Evolutionary conservation across 345 rosid genomes (phyloP).

Genomic region (Lumnitzera racemosa): DNA sequence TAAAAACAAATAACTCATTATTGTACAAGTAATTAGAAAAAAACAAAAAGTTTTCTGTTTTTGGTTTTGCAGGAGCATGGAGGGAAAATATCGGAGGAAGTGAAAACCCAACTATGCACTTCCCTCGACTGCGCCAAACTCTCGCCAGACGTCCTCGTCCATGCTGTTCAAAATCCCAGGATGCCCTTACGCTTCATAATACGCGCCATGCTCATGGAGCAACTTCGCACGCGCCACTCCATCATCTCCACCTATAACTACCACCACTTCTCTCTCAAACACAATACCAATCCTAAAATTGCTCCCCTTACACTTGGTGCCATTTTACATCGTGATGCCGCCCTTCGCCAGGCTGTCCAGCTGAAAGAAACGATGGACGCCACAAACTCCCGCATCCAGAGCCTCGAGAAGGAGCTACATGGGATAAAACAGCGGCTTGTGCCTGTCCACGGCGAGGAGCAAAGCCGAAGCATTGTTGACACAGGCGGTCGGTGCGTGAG

Average conservation of each 20-base stretch:
- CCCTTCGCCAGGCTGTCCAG: conserved; percentile 41
- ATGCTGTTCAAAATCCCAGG: conserved; percentile 73
- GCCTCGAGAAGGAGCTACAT: conserved; percentile 56
- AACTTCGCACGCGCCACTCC: conserved; percentile 63
- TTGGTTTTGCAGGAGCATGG: conserved; percentile 31
- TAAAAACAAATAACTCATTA: too few species aligned
- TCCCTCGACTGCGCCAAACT: conserved; percentile 69
- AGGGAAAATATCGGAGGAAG: conserved; percentile 54
- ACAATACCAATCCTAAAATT: not conserved
- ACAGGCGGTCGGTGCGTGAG: conserved; percentile 47
- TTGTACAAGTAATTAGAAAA: too few species aligned
- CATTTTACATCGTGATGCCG: conserved; percentile 66
- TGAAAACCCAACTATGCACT: conserved; percentile 48
- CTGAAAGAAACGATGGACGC: conserved; percentile 65
- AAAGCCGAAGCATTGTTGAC: conserved; percentile 17
- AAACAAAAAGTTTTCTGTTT: not conserved
- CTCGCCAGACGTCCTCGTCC: conserved; percentile 55
- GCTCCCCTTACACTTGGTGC: conserved; percentile 44
- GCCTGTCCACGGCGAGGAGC: conserved; percentile 16
- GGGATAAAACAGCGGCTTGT: conserved; percentile 48
- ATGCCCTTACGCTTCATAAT: conserved; percentile 76
- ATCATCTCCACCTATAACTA: conserved; percentile 25
- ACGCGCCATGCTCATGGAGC: conserved; percentile 79
- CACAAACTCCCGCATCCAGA: conserved; percentile 54
- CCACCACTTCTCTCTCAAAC: conserved; percentile 6